Evolutionary conservation across 2,329 filamentous ascomycete species (phyloP), one percentile per base, ranked within the genome.

Genomic region (Colletotrichum caudatum): DNA sequence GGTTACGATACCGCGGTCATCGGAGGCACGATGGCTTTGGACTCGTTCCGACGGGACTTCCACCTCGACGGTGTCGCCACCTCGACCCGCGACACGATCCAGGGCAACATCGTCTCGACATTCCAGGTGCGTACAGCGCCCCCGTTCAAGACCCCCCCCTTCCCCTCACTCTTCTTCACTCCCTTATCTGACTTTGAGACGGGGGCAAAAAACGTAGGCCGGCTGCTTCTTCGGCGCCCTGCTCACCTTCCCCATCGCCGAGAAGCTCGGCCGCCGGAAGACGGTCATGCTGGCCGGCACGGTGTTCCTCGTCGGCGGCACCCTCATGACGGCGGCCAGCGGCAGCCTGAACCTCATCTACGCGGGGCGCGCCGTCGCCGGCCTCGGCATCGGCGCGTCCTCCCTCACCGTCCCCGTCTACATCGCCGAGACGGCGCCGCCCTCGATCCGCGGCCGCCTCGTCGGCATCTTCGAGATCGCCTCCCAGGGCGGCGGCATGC

Each of bases 391-490:
- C 70, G 86, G 86, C 5, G 82, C 84, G 46, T 84, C 84, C 0
- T 86, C 85, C 1, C 80, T 87, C 16, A 82, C 85, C 16, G 84
- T 85, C 2, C 82, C 82, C 2, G 79, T 84, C 0, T 84, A 84
- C 71, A 82, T 84, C 57, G 78, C 82, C 5, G 82, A 84, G 68
- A 81, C 78, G 0, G 78, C 84, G 1, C 86, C 86, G 3, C 84
- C 85, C 1, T 84, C 84, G 3, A 87, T 88, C 70, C 82, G 86
- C 66, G 86, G 86, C 14, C 81, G 85, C 2, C 79, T 88, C 0
- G 80, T 87, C 11, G 86, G 86, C 39, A 85, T 88, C n/a, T 87
- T 86, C 71, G 85, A 88, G 72, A 83, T 85, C 20, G 79, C 81
- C 7, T 84, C 81, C 0, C 84, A 84, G 76, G 81, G 80, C 80